A percentile compares a stretch with the other conserved stretches of the same genome.
Conservation (phyloP, 2,329 filamentous ascomycete genomes). For the Colletotrichum lentis region DNA sequence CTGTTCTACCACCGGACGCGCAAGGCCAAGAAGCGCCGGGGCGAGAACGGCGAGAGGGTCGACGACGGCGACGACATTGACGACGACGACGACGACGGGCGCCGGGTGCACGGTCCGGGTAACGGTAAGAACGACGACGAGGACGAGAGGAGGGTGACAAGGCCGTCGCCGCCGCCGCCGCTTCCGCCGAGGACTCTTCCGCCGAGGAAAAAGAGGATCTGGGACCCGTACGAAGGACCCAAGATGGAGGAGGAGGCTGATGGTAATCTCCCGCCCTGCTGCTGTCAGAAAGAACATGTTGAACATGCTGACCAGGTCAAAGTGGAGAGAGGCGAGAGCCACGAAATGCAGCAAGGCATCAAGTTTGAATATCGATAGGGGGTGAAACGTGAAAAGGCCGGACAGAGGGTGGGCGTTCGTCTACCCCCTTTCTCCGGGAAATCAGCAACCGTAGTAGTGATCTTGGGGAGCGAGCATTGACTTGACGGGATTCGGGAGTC, state of each 20-base stretch:
- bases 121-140: conserved; percentile 15
- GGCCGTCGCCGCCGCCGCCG: not conserved
- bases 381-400: too few species aligned
- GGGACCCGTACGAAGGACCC: conserved; percentile 8
- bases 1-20: conserved; percentile 41
- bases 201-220: conserved; percentile 15
- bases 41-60: not conserved
- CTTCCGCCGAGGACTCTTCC: not conserved
- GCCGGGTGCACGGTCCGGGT: conserved; percentile 11
- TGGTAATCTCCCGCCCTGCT: not conserved
- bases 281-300: too few species aligned
- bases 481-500: not conserved
- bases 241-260: conserved; percentile 16
- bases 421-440: not conserved
- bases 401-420: not conserved
- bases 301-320: not conserved
- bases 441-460: not conserved
- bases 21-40: conserved; percentile 29
- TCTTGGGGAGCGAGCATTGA: not conserved
- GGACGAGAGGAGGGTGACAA: not conserved
- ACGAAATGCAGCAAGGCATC: conserved; percentile 21
- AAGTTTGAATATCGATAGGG: not conserved
- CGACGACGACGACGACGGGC: conserved; percentile 9
- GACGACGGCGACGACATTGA: conserved; percentile 6
- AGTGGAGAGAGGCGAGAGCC: conserved; percentile 18